phyloP scores from a whole-genome alignment of 805 yeast genomes.

The Suhomyces sp. region DNA sequence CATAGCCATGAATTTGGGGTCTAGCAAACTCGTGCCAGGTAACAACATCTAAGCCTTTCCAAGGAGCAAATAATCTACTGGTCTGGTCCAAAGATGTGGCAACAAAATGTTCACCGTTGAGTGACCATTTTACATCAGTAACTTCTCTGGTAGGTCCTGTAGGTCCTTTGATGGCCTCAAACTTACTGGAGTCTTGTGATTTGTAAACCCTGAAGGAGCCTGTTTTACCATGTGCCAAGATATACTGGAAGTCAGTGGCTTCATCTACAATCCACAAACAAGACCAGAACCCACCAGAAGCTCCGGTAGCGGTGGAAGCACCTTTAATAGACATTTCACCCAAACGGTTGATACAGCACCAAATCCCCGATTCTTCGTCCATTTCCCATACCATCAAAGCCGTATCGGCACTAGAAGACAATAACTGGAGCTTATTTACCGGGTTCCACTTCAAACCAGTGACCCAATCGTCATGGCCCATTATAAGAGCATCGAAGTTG shows the following conservation, averaged over 20 bases:
- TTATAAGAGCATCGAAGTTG: slow-evolving; percentile 84
- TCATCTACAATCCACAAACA: slow-evolving; percentile 60
- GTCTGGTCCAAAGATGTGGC: slow-evolving; percentile 92
- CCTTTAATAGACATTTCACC: slow-evolving; percentile 96
- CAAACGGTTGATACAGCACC: slow-evolving; percentile 77
- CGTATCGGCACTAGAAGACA: slow-evolving; percentile 91
- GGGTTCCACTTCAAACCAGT: slow-evolving; percentile 83
- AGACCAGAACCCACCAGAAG: slow-evolving; percentile 67
- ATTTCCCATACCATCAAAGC: slow-evolving; percentile 94
- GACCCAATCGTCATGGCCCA: slow-evolving; percentile 99
- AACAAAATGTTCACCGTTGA: slow-evolving; percentile 61
- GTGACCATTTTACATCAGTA: slow-evolving; percentile 78
- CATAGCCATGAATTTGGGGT: slow-evolving; percentile 98
- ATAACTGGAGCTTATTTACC: slow-evolving; percentile 46
- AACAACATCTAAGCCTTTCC: slow-evolving; percentile 36
- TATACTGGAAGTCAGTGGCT: slow-evolving; percentile 33
- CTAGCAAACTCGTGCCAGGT: slow-evolving; percentile 92
- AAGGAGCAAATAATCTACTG: slow-evolving; percentile 74
- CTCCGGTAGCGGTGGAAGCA: slow-evolving; percentile 97
- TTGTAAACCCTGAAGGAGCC: slow-evolving; percentile 88
- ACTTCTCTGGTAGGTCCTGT: slow-evolving; percentile 75
- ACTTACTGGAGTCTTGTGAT: slow-evolving; percentile 27
- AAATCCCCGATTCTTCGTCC: slow-evolving; percentile 79
- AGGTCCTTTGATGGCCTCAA: slow-evolving; percentile 53
- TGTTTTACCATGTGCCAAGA: slow-evolving; percentile 83